Conservation (phyloP, 2,329 filamentous ascomycete genomes). For the Alternaria sp. region DNA sequence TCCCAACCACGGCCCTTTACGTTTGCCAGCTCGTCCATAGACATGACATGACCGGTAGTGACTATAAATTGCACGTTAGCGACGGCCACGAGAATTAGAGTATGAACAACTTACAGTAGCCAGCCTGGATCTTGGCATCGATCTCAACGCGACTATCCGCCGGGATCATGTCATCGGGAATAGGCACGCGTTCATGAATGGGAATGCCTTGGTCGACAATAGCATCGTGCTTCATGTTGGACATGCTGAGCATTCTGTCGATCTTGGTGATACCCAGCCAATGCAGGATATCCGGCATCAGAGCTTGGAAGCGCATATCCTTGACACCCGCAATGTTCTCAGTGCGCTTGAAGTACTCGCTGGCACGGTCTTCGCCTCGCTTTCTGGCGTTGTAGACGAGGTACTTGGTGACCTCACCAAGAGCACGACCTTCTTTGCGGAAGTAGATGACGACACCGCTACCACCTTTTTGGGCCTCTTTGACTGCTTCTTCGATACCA, state of each 20-base stretch:
- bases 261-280: slow-evolving; percentile 99
- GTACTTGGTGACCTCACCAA: slow-evolving; percentile 94
- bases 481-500: slow-evolving; percentile 96
- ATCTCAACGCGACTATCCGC: slow-evolving; percentile 97
- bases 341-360: slow-evolving; percentile 96
- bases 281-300: slow-evolving; percentile 97
- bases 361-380: slow-evolving; percentile 78
- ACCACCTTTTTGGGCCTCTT: slow-evolving; percentile 92
- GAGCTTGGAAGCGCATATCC: slow-evolving; percentile 94
- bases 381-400: slow-evolving; percentile 82
- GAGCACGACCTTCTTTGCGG: slow-evolving; percentile 92
- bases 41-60: slow-evolving; percentile 89
- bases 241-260: slow-evolving; percentile 98
- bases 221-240: slow-evolving; percentile 93
- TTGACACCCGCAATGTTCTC: slow-evolving; percentile 98
- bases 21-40: slow-evolving; percentile 80
- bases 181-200: slow-evolving; percentile 87
- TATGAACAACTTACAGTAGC: slow-evolving; percentile 67
- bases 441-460: slow-evolving; percentile 98
- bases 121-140: slow-evolving; percentile 96
- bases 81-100: slow-evolving; percentile 5
- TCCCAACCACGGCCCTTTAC: slow-evolving; percentile 94
- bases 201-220: slow-evolving; percentile 87
- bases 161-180: slow-evolving; percentile 93
- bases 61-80: slow-evolving; percentile 56